Evolutionary conservation across 1,284 basidiomycete genomes (phyloP), one percentile per base, ranked within the genome.

Genomic region (Gomphus bonarii): DNA sequence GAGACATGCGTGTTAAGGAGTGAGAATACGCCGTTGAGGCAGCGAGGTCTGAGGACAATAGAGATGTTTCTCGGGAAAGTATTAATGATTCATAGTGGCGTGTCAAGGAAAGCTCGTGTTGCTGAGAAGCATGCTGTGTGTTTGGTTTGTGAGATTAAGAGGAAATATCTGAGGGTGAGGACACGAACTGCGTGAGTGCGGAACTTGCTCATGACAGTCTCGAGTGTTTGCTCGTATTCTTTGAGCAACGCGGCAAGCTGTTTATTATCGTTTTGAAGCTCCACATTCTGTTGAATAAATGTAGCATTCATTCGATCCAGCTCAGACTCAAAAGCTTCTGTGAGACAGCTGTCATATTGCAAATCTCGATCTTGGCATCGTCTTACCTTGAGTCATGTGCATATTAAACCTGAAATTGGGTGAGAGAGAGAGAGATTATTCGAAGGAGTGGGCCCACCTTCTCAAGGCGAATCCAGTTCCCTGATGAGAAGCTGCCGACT

Each of bases 141-240:
- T 40, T 40, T 3, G 18, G 42, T 22, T 43, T 18, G 9, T 43
- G 35, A 53, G 46, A 43, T 20, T 46, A 54, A 30, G 8, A 50
- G 31, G 54, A 44, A 38, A 46, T 53, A 50, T 25, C 30, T 58
- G 44, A 59, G 28, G 11, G 31, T 43, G 31, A 44, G 54, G 53
- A 10, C 28, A 82, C 91, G 66, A 69, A 97, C 94, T 31, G 95
- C 94, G 56, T 91, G 85, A 59, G 85, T 88, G 58, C 95, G 79
- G 72, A 99, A 99, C 61, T 87, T 83, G 73, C 84, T 82, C 95
- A 99, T 99, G 50, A 98, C 83, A 14, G 81, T 90, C 70, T 99
- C 97, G 50, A 99, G 75, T 0, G 95, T 97, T 65, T 91, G 87
- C 69, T 99, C 97, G 67, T 97, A 97, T 69, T 99, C 95, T 64